Evolutionary conservation across 768 basidiomycete genomes (phyloP).

Genomic region (Clavaria fumosa): DNA sequence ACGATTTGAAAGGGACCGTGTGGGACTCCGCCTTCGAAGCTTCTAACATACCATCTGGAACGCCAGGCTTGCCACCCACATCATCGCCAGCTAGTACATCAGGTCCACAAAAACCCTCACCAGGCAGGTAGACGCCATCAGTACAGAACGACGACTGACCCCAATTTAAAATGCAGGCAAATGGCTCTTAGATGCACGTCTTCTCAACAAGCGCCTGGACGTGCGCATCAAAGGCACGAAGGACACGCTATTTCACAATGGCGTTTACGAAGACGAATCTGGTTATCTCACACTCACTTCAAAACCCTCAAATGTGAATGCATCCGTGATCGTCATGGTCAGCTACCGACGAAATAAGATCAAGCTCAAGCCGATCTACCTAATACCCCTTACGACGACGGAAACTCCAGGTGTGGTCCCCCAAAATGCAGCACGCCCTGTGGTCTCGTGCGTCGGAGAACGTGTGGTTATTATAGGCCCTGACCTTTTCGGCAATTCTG

Average conservation of each 20-base stretch:
- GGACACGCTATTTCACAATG: neutral
- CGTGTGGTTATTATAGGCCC: neutral
- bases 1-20: too few relatives aligned
- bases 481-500: neutral
- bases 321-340: neutral
- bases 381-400: neutral
- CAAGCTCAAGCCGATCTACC: neutral
- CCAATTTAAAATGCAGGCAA: neutral
- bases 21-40: too few relatives aligned
- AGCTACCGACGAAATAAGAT: neutral
- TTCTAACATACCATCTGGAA: too few relatives aligned
- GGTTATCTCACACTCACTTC: too few relatives aligned
- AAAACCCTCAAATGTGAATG: neutral
- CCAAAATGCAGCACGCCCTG: neutral
- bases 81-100: too few relatives aligned
- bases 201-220: neutral
- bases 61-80: too few relatives aligned
- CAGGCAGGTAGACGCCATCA: too few relatives aligned
- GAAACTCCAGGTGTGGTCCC: neutral
- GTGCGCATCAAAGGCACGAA: neutral
- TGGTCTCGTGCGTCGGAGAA: neutral
- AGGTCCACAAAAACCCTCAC: too few relatives aligned
- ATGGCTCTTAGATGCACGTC: neutral
- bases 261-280: neutral
- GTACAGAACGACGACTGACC: too few relatives aligned